Conservation (phyloP, 768 basidiomycete species). For the Lactifluus hygrophoroides region DNA sequence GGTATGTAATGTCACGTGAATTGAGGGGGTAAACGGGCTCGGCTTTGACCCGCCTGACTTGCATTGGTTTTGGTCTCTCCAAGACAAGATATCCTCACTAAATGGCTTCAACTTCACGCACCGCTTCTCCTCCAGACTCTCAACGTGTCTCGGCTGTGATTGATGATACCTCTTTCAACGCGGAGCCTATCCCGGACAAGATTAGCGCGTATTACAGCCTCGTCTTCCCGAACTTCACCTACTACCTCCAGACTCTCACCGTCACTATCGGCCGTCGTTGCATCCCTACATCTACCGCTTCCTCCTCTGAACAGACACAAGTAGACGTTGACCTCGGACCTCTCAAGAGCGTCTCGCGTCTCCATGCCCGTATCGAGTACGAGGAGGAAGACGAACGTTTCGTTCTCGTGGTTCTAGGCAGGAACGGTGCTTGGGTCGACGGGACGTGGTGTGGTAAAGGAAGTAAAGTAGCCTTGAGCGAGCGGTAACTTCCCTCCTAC, state of each 20-base stretch:
- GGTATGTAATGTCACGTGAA: constrained; percentile 5
- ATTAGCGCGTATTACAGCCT: constrained; percentile 91
- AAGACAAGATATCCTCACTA: constrained; percentile 10
- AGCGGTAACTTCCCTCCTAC: constrained; percentile 46
- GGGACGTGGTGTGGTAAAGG: constrained; percentile 93
- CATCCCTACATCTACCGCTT: constrained; percentile 48
- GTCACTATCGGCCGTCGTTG: constrained; percentile 92
- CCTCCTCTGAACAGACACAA: constrained; percentile 46
- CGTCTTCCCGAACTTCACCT: constrained; percentile 89
- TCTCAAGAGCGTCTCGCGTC: constrained; percentile 93
- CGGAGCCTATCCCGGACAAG: constrained; percentile 48
- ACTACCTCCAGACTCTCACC: constrained; percentile 92
- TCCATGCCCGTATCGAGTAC: constrained; percentile 93
- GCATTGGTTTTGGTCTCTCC: too few species aligned
- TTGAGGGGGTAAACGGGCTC: background rate
- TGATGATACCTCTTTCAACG: constrained; percentile 18
- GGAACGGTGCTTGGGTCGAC: constrained; percentile 98
- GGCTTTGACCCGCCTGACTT: too few species aligned
- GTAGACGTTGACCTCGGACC: constrained; percentile 92
- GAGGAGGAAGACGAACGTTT: constrained; percentile 86
- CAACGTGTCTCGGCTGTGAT: constrained; percentile 25
- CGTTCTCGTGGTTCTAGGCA: constrained; percentile 83
- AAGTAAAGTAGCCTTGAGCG: constrained; percentile 73
- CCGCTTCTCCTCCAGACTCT: constrained; percentile 26
- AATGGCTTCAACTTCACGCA: constrained; percentile 23